phyloP scores from a whole-genome alignment of 352 stramenopile genomes.

The Pythium utonaiense region DNA sequence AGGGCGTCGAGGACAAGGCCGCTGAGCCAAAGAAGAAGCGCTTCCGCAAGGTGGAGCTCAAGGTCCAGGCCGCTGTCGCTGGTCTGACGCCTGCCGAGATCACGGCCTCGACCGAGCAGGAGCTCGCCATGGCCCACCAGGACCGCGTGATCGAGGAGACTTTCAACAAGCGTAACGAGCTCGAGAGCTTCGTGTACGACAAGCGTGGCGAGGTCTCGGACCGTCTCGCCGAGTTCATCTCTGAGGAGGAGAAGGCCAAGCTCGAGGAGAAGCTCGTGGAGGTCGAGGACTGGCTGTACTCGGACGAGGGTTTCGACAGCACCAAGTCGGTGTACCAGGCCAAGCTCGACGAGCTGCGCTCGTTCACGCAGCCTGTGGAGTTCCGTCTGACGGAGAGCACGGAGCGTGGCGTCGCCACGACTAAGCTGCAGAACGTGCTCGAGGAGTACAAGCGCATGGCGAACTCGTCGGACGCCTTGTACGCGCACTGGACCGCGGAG shows the following conservation, averaged over 20 bases:
- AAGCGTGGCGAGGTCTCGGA: slow-evolving; percentile 96
- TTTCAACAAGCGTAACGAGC: slow-evolving; percentile 98
- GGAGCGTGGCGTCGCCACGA: slow-evolving; percentile 83
- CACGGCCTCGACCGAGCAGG: slow-evolving; percentile 74
- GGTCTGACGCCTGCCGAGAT: slow-evolving; percentile 63
- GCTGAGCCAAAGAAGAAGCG: slow-evolving; percentile 93
- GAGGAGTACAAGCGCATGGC: slow-evolving; percentile 95
- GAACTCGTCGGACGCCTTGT: slow-evolving; percentile 91
- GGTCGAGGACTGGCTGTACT: slow-evolving; percentile 99
- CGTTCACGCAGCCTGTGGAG: slow-evolving; percentile 92
- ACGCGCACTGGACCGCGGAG: slow-evolving; percentile 95
- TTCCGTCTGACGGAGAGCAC: slow-evolving; percentile 90
- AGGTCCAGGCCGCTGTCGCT: slow-evolving; percentile 55
- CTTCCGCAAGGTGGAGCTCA: slow-evolving; percentile 89
- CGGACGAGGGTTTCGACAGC: slow-evolving; percentile 98
- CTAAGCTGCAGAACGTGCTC: slow-evolving; percentile 90
- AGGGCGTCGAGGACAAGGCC: slow-evolving; percentile 69
- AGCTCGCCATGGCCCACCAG: slow-evolving; percentile 95
- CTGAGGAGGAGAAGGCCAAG: slow-evolving; percentile 82
- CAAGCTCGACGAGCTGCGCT: slow-evolving; percentile 95
- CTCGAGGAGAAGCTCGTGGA: slow-evolving; percentile 89
- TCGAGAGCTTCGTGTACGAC: slow-evolving; percentile 99
- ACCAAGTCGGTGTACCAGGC: slow-evolving; percentile 95
- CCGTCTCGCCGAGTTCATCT: slow-evolving; percentile 83
- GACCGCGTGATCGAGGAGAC: slow-evolving; percentile 97